Base-by-base conservation (phyloP, 108 stramenopile genomes). In the Conticribra weissflogii region DNA sequence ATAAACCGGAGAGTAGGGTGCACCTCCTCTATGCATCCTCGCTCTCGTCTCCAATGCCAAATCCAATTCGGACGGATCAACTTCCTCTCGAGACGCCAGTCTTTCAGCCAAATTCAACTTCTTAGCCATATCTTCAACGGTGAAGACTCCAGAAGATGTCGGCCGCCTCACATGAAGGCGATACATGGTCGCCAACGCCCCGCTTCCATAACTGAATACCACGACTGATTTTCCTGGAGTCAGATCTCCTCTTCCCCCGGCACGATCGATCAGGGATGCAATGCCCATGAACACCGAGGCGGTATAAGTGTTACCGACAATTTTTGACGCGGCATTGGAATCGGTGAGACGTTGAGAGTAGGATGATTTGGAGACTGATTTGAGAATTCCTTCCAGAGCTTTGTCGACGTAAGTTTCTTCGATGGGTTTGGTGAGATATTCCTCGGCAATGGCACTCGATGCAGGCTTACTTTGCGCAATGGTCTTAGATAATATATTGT, bases 281-380 rank as follows among this genome's bases (percentile, higher is more conserved):
- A 99, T 66, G 33, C 96, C 96, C 5, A 95, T 72, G 76, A 96
- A 98, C 18, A 99, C 95, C 44, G 90, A 86, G 0, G 97, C 98
- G 0, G 98, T 94, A 88, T 99, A 99, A 8, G 96, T 97, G 84
- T 99, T 99, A 31, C 98, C 98, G 25, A 99, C 87, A 36, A 88
- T 45, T 63, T 86, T 85, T 44, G 89, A 90, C 14, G 86, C 85
- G 44, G 68, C 65, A 69, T 95, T 95, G 59, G 90, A 76, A 76
- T 90, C 90, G 0, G 53, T 54, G 19, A 95, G 53, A 45, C 83
- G 76, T 66, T 76, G 46, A 62, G 77, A 47, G 61, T 64, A 91
- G 27, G 82, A 73, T 41, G 63, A 27, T 15, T 82, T 76, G 53
- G 93, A 96, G 0, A 76, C 47, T 24, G 67, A 78, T 61, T 89